Evolutionary conservation across 2,329 filamentous ascomycete genomes (phyloP).

Genomic region (Cladophialophora chaetospira): DNA sequence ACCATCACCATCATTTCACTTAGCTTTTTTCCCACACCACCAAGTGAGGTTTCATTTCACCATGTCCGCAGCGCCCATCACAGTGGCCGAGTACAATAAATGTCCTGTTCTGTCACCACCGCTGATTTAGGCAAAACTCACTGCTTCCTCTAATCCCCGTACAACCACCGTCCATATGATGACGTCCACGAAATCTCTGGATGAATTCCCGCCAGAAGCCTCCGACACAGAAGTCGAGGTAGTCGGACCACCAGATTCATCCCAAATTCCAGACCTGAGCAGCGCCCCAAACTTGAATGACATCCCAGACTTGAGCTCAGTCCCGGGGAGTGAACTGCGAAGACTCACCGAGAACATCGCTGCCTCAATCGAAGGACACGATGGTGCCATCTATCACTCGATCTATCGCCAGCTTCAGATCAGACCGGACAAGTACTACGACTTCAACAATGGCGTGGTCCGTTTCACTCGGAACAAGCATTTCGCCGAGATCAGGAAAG

Average conservation of each 20-base stretch:
- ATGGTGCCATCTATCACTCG: constrained; percentile 14
- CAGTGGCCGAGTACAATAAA: too few relatives aligned
- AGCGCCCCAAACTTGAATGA: not conserved
- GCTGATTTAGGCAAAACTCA: not conserved
- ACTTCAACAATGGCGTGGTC: constrained; percentile 26
- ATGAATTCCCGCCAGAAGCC: not conserved
- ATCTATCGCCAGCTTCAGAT: constrained; percentile 28
- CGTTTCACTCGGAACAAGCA: constrained; percentile 24
- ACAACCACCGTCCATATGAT: not conserved
- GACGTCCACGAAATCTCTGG: not conserved
- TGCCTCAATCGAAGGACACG: constrained; percentile 7
- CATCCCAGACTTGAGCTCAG: constrained; percentile 10
- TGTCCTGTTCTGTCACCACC: not conserved
- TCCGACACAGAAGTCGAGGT: not conserved
- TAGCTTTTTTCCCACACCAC: too few relatives aligned
- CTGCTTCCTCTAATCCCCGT: not conserved
- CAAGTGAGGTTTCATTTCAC: too few relatives aligned
- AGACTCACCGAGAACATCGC: constrained; percentile 10
- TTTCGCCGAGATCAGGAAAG: constrained; percentile 13
- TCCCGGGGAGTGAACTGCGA: constrained; percentile 10
- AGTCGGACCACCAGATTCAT: not conserved
- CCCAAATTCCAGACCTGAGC: not conserved
- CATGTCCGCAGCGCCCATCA: too few relatives aligned
- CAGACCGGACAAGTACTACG: constrained; percentile 12
- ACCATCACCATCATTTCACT: too few relatives aligned